phyloP scores from a whole-genome alignment of 805 yeast species.

The Saccharomyces eubayanus region DNA sequence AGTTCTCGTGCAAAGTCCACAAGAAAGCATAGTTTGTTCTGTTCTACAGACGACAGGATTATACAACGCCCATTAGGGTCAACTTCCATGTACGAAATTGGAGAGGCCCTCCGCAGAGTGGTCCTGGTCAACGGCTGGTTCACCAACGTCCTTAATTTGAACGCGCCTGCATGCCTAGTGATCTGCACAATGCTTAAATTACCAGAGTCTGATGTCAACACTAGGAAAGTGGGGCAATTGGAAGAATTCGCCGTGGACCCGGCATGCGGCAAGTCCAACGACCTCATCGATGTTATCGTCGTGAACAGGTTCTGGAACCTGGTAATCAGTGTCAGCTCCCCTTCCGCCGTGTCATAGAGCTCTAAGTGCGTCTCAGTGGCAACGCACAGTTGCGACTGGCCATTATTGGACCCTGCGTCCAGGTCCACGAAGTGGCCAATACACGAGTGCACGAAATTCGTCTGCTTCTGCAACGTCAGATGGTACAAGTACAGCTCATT shows the following conservation, averaged over 20 bases:
- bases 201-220: constrained; percentile 76
- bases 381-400: constrained; percentile 24
- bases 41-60: constrained; percentile 65
- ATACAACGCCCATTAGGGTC: constrained; percentile 69
- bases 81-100: constrained; percentile 61
- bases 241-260: neutral
- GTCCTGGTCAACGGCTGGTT: constrained; percentile 67
- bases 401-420: neutral
- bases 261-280: neutral
- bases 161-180: constrained; percentile 26
- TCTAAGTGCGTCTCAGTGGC: constrained; percentile 27
- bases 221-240: constrained; percentile 38
- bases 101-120: constrained; percentile 66
- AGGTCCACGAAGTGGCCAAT: constrained; percentile 59
- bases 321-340: constrained; percentile 35
- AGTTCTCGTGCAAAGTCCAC: constrained; percentile 44
- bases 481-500: constrained; percentile 48
- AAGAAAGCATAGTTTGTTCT: constrained; percentile 61
- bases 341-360: constrained; percentile 42
- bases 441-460: constrained; percentile 46
- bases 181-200: constrained; percentile 38
- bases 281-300: neutral
- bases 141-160: constrained; percentile 37
- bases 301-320: neutral
- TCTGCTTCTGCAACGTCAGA: constrained; percentile 57